phyloP scores from a whole-genome alignment of 164 flowering plant genomes.

The Vitis rotundifolia region DNA sequence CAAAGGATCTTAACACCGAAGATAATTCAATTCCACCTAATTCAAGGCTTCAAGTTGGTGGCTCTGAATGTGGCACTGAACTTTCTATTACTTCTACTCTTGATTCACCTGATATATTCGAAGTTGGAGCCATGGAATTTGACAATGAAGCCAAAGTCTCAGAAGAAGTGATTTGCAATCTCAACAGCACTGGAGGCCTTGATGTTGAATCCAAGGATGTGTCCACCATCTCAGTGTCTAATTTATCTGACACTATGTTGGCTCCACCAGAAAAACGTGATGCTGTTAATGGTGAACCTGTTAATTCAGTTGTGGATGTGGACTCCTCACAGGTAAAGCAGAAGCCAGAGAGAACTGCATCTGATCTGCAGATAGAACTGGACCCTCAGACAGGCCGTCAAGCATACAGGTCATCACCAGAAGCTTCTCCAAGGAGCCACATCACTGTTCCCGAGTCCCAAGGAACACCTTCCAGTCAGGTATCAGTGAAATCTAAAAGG shows the following conservation, averaged over 20 bases:
- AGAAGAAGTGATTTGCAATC: conserved; percentile 21
- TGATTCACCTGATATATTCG: conserved; percentile 71
- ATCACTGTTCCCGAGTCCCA: conserved; percentile 62
- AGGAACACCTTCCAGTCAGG: conserved; percentile 82
- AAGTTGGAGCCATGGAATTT: conserved; percentile 34
- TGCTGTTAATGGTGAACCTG: conserved; percentile 19
- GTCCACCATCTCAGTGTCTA: conserved; percentile 12
- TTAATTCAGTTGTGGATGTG: conserved; percentile 16
- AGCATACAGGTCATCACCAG: conserved; percentile 46
- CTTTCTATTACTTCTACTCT: conserved; percentile 83
- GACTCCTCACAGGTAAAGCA: conserved; percentile 20
- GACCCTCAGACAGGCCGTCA: conserved; percentile 30
- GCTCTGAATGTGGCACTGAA: conserved; percentile 85
- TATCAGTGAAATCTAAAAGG: conserved; percentile 53
- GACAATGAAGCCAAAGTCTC: conserved; percentile 30
- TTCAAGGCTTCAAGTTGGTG: conserved; percentile 43
- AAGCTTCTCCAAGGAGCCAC: conserved; percentile 73
- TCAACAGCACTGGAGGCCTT: conserved; percentile 5
- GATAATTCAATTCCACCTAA: conserved; percentile 33
- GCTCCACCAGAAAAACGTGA: conserved; percentile 33
- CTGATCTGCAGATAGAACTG: conserved; percentile 31
- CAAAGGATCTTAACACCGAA: conserved; percentile 29
- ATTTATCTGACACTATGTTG: conserved; percentile 15
- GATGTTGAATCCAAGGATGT: conserved; percentile 23
- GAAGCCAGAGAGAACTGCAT: conserved; percentile 29